phyloP scores from a whole-genome alignment of 140 eudicot species.

The Senecio squalidus region DNA sequence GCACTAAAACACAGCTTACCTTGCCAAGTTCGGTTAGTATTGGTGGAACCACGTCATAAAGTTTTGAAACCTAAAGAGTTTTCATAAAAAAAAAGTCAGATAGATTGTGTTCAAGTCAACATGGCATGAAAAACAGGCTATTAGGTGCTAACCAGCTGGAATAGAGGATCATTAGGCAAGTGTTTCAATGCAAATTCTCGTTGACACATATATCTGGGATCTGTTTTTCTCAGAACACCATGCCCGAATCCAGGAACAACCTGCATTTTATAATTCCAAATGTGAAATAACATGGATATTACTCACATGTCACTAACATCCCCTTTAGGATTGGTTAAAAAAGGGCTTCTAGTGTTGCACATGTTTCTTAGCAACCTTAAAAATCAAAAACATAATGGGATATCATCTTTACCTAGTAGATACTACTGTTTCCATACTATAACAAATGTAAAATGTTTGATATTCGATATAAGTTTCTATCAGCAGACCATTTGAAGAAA shows the following conservation, averaged over 20 bases:
- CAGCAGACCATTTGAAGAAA: no score
- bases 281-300: not conserved
- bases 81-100: slow-evolving; percentile 7
- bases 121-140: slow-evolving; percentile 1
- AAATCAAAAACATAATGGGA: no score
- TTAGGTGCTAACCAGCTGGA: slow-evolving; percentile 61
- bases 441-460: no score
- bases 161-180: slow-evolving; percentile 92
- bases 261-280: slow-evolving; percentile 35
- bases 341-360: no score
- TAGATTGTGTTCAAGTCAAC: not conserved
- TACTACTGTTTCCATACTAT: no score
- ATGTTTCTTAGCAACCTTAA: no score
- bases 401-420: no score
- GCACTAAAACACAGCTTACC: slow-evolving; percentile 35
- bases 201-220: slow-evolving; percentile 97
- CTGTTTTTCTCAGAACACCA: slow-evolving; percentile 96
- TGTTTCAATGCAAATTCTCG: slow-evolving; percentile 97
- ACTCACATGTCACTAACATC: no score
- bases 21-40: slow-evolving; percentile 90
- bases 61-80: slow-evolving; percentile 75
- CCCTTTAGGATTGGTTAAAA: no score
- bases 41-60: slow-evolving; percentile 95
- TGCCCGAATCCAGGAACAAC: slow-evolving; percentile 99
- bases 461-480: no score